phyloP scores from a whole-genome alignment of 208 protist genomes.

The Wallacemonas sp. region DNA sequence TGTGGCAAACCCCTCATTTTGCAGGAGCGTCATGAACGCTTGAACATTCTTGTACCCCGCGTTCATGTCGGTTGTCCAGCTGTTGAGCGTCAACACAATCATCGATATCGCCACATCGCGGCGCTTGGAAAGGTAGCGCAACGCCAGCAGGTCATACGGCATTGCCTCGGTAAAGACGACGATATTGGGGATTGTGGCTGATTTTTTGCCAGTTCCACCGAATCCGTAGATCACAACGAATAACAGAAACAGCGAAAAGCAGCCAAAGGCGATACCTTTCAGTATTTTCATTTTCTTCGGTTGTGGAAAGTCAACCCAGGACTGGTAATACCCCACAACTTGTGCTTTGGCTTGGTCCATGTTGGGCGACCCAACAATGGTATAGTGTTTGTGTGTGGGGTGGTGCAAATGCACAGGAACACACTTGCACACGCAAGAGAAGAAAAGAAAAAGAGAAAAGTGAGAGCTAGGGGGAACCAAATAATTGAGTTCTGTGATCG shows the following conservation, averaged over 20 bases:
- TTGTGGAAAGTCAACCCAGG: slow-evolving; percentile 57
- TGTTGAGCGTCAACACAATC: slow-evolving; percentile 56
- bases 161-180: slow-evolving; percentile 76
- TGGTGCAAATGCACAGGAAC: neutral
- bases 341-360: slow-evolving; percentile 42
- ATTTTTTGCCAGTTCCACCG: slow-evolving; percentile 50
- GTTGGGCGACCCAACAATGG: too few relatives aligned
- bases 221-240: slow-evolving; percentile 78
- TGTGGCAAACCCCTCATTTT: slow-evolving; percentile 37
- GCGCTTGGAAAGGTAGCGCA: slow-evolving; percentile 70
- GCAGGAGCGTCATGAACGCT: slow-evolving; percentile 36
- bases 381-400: too few relatives aligned
- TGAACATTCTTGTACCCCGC: slow-evolving; percentile 23
- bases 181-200: slow-evolving; percentile 18
- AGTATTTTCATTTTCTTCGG: slow-evolving; percentile 68
- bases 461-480: neutral
- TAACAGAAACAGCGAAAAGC: slow-evolving; percentile 63
- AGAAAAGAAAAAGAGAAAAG: neutral
- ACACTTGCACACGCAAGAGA: neutral
- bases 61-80: slow-evolving; percentile 40
- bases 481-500: neutral
- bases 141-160: slow-evolving; percentile 47
- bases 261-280: slow-evolving; percentile 46
- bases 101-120: slow-evolving; percentile 55
- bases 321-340: slow-evolving; percentile 25